Evolutionary conservation across 1,139 yeast genomes (phyloP).

Genomic region (Saccharomyces hybrid): DNA sequence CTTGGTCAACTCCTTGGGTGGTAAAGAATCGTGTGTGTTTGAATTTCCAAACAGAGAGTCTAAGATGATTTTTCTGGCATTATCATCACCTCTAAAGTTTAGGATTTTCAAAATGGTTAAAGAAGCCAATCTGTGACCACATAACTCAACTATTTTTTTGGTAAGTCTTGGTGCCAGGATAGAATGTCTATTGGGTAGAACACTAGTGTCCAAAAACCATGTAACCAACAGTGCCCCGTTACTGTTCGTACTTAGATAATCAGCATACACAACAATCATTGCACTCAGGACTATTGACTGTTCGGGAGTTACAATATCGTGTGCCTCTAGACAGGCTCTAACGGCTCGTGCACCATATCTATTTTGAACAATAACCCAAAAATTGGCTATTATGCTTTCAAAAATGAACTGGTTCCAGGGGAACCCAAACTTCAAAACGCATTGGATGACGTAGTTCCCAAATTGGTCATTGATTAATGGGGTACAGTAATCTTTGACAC

Average conservation of each 20-base stretch:
- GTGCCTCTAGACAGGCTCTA: slow-evolving; percentile 83
- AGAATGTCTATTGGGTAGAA: slow-evolving; percentile 48
- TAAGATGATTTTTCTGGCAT: slow-evolving; percentile 55
- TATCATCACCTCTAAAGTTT: slow-evolving; percentile 57
- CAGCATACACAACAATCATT: slow-evolving; percentile 69
- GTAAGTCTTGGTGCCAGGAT: slow-evolving; percentile 51
- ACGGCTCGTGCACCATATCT: slow-evolving; percentile 94
- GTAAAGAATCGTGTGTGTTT: slow-evolving; percentile 16
- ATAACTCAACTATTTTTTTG: slow-evolving; percentile 55
- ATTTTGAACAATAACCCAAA: slow-evolving; percentile 76
- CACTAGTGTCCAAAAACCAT: slow-evolving; percentile 90
- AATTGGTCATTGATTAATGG: slow-evolving; percentile 89
- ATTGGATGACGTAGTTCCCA: slow-evolving; percentile 93
- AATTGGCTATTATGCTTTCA: slow-evolving; percentile 72
- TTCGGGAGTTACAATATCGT: slow-evolving; percentile 47
- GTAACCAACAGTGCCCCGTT: slow-evolving; percentile 87
- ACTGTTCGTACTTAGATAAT: slow-evolving; percentile 70
- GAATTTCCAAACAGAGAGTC: slow-evolving; percentile 53
- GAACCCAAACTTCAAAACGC: slow-evolving; percentile 80
- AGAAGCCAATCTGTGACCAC: slow-evolving; percentile 83
- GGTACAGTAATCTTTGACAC: slow-evolving; percentile 74
- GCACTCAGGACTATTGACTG: slow-evolving; percentile 74
- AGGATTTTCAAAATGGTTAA: slow-evolving; percentile 74
- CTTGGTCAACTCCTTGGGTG: slow-evolving; percentile 37
- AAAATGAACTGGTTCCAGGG: slow-evolving; percentile 88